Percentiles rank a stretch among this genome's conserved stretches.
phyloP scores from a whole-genome alignment of 75 land plant species.

The Isoetes taiwanensis region DNA sequence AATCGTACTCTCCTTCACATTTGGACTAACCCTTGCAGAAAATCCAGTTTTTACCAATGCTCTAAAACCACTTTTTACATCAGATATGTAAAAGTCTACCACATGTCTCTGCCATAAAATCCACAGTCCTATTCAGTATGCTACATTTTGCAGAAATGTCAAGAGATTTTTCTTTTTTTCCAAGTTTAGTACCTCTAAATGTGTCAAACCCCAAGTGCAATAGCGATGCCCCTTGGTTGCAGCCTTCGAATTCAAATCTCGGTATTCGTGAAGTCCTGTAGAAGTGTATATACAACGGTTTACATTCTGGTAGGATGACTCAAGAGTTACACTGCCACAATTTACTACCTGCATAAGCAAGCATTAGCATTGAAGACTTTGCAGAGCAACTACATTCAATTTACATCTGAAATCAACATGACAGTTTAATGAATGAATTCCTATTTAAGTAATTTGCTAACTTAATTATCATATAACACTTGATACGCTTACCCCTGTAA shows the following conservation, averaged over 20 bases:
- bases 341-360: conserved; percentile 61
- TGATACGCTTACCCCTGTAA: conserved; percentile 88
- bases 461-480: no score
- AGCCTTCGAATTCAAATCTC: conserved; percentile 55
- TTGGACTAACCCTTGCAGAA: conserved; percentile 14
- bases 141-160: no score
- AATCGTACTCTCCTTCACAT: conserved; percentile 20
- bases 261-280: conserved; percentile 54
- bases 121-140: no score
- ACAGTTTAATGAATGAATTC: no score
- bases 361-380: no score
- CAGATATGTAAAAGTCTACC: conserved; percentile 29
- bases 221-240: conserved; percentile 53
- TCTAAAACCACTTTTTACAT: conserved; percentile 23
- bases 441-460: no score
- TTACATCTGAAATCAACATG: no score
- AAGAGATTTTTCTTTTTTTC: no score
- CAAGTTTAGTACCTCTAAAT: conserved; percentile 77
- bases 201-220: conserved; percentile 64
- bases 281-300: conserved; percentile 67
- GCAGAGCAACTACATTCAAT: no score
- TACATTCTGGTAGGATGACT: conserved; percentile 61
- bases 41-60: conserved; percentile 29
- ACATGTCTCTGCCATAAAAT: conserved; percentile 25
- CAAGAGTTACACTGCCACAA: conserved; percentile 67